Evolutionary conservation across 192 early-diverging fungal species (phyloP).

Genomic region (Coemansia sp.): DNA sequence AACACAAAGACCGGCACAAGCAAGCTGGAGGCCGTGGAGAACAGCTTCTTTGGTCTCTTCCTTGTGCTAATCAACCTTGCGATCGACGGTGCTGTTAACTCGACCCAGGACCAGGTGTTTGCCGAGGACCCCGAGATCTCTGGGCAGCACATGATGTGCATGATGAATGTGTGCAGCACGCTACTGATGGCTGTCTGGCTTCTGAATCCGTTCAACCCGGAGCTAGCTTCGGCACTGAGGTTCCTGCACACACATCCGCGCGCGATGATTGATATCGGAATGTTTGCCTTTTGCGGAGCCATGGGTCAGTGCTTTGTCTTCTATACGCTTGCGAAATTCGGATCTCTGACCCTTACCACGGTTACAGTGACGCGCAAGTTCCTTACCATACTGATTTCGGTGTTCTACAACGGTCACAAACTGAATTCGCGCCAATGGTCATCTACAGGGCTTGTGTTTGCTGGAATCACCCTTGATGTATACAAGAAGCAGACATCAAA

Average conservation of each 20-base stretch:
- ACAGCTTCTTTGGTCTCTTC: slow-evolving; percentile 76
- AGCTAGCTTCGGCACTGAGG: slow-evolving; percentile 68
- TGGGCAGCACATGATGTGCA: slow-evolving; percentile 96
- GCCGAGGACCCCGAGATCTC: slow-evolving; percentile 67
- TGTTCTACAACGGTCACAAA: slow-evolving; percentile 83
- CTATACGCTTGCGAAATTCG: slow-evolving; percentile 88
- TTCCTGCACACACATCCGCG: slow-evolving; percentile 80
- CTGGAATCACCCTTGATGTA: slow-evolving; percentile 77
- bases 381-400: slow-evolving; percentile 89
- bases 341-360: slow-evolving; percentile 86
- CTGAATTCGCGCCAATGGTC: slow-evolving; percentile 82
- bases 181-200: slow-evolving; percentile 75
- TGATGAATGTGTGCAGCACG: slow-evolving; percentile 86
- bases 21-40: slow-evolving; percentile 43
- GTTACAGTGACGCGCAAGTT: slow-evolving; percentile 97
- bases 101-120: slow-evolving; percentile 95
- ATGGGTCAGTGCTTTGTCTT: slow-evolving; percentile 99
- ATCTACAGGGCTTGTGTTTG: slow-evolving; percentile 84
- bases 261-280: slow-evolving; percentile 76
- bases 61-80: slow-evolving; percentile 82
- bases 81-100: slow-evolving; percentile 94
- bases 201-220: slow-evolving; percentile 72
- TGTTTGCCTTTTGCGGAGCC: slow-evolving; percentile 91
- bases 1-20: slow-evolving; percentile 20
- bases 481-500: slow-evolving; percentile 66